A percentile compares a stretch with the other conserved stretches of the same genome.
Conservation (phyloP, 2,329 filamentous ascomycete genomes). For the Xylariaceae sp. region DNA sequence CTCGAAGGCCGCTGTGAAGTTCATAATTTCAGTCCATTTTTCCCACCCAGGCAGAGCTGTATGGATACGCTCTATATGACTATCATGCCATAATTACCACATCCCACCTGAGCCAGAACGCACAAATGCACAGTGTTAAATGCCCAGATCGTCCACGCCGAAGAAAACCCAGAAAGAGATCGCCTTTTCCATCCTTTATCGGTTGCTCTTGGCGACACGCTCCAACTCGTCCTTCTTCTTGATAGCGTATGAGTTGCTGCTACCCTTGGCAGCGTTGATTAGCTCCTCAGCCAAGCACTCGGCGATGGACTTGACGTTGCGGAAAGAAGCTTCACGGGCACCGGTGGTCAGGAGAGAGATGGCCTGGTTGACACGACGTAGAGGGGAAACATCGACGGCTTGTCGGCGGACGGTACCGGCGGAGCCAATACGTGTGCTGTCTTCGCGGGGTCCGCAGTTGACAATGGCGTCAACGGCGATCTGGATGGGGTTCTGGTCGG, state of each 20-base stretch:
- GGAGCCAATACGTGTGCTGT: conserved; percentile 98
- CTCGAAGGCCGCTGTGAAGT: conserved; percentile 11
- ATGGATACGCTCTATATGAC: conserved; percentile 37
- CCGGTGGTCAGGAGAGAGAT: conserved; percentile 98
- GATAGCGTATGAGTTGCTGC: conserved; percentile 99
- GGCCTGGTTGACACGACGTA: conserved; percentile 99
- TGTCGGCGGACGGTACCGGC: conserved; percentile 99
- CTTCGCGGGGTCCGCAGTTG: conserved; percentile 99
- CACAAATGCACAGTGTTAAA: conserved; percentile 39
- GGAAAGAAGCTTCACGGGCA: conserved; percentile 97
- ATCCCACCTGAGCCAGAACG: conserved; percentile 40
- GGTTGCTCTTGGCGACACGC: conserved; percentile 99
- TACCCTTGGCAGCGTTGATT: conserved; percentile 99
- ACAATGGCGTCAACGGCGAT: conserved; percentile 98
- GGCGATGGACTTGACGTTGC: conserved; percentile 99
- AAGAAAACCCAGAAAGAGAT: conserved; percentile 35
- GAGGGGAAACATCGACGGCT: conserved; percentile 99
- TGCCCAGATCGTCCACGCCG: conserved; percentile 37
- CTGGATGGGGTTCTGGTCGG: conserved; percentile 99
- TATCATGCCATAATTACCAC: conserved; percentile 39
- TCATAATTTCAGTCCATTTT: conserved; percentile 33
- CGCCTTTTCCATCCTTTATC: conserved; percentile 63
- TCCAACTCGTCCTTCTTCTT: conserved; percentile 99
- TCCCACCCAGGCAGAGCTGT: conserved; percentile 34
- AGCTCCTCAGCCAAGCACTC: conserved; percentile 99